These are phyloP conservation scores for Cladophialophora chaetospira DNA, from an alignment of 2,329 filamentous ascomycete genomes.

Conservation along the genomic window DNA sequence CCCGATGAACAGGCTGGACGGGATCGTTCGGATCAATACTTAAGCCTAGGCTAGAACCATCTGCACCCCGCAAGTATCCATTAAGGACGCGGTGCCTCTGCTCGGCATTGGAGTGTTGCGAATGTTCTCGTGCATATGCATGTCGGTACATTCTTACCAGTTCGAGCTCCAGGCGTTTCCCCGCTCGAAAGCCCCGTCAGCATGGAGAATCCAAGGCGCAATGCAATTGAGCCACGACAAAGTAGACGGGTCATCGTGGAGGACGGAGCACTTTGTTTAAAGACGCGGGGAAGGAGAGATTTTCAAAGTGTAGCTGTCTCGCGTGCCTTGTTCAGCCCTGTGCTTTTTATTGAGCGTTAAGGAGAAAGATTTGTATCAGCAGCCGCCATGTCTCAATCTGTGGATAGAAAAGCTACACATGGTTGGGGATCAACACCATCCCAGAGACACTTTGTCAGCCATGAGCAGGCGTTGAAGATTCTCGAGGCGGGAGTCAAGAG, in stretches of 20 bases:
- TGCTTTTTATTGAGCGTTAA: too few relatives aligned
- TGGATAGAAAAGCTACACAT: constrained; percentile 15
- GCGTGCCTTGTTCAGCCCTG: too few relatives aligned
- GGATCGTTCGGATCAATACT: neutral
- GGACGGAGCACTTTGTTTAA: neutral
- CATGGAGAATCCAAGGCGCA: too few relatives aligned
- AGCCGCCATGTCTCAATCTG: constrained; percentile 9
- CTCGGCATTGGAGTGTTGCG: too few relatives aligned
- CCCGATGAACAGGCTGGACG: neutral
- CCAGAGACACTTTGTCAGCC: constrained; percentile 21
- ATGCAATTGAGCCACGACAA: too few relatives aligned
- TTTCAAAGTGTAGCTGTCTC: neutral
- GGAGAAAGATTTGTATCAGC: too few relatives aligned
- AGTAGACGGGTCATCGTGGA: neutral
- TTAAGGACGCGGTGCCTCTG: too few relatives aligned
- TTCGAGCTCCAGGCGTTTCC: neutral
- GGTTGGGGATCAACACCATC: constrained; percentile 17
- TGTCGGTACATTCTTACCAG: neutral
- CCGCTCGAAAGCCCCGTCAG: neutral
- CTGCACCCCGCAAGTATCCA: neutral
- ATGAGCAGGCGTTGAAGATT: constrained; percentile 21
- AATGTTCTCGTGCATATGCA: neutral
- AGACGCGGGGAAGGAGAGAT: neutral
- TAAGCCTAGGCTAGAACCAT: neutral
- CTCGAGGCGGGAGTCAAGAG: constrained; percentile 16